phyloP scores from a whole-genome alignment of 129 eudicot species.

The Artemisia annua region DNA sequence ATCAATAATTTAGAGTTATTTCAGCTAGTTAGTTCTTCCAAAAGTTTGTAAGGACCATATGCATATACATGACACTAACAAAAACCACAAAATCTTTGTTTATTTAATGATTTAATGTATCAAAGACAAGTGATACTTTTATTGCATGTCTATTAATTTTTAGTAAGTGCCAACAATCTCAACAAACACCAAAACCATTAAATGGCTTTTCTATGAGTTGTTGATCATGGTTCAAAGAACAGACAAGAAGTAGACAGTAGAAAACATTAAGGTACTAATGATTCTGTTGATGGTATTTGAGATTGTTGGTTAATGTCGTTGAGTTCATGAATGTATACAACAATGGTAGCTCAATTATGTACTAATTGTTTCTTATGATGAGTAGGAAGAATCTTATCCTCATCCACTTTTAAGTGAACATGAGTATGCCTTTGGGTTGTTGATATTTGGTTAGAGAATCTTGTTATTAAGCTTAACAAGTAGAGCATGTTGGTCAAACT shows the following conservation, averaged over 20 bases:
- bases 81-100: neutral
- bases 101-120: neutral
- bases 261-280: conserved; percentile 29
- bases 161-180: conserved; percentile 1
- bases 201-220: conserved; percentile 10
- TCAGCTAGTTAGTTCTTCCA: neutral
- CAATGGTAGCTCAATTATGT: conserved; percentile 19
- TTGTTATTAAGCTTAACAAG: conserved; percentile 17
- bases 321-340: conserved; percentile 31
- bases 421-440: conserved; percentile 21
- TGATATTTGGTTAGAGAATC: conserved; percentile 27
- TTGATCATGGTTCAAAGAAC: conserved; percentile 28
- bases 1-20: neutral
- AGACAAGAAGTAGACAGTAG: conserved; percentile 28
- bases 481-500: neutral
- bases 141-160: neutral
- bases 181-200: conserved; percentile 11
- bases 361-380: conserved; percentile 31
- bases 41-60: neutral
- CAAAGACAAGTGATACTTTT: neutral
- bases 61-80: neutral
- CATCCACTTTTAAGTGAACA: conserved; percentile 25
- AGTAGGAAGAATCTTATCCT: conserved; percentile 38
- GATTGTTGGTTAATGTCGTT: conserved; percentile 27
- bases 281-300: neutral